Conservation (phyloP, 352 stramenopile genomes). For the Globisporangium lucens region DNA sequence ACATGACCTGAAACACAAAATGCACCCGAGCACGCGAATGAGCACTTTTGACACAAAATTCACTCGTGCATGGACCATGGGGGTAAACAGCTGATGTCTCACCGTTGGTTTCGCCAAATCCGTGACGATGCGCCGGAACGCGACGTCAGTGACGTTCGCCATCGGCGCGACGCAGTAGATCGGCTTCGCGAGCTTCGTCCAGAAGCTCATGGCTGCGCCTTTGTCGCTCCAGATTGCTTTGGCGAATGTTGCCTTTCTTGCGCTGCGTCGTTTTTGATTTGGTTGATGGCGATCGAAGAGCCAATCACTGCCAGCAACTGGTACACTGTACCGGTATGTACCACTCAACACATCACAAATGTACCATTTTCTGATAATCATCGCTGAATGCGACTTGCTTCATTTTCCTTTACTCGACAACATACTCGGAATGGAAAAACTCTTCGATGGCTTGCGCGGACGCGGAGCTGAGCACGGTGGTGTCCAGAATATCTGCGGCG, state of each 20-base stretch:
- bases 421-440: constrained; percentile 71
- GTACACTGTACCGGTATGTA: constrained; percentile 4
- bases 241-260: constrained; percentile 1
- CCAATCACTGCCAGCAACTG: not conserved
- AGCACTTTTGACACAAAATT: constrained; percentile 5
- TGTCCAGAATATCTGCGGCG: constrained; percentile 51
- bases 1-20: constrained; percentile 43
- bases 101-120: constrained; percentile 74
- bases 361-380: constrained; percentile 5
- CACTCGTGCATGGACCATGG: not conserved
- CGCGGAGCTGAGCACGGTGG: constrained; percentile 56
- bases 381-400: not conserved
- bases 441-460: constrained; percentile 62
- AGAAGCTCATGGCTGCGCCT: constrained; percentile 44
- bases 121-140: constrained; percentile 67
- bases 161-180: constrained; percentile 84
- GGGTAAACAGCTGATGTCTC: not conserved
- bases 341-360: not conserved
- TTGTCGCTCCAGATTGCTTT: too few species aligned
- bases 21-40: not conserved
- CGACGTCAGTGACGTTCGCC: constrained; percentile 80
- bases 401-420: constrained; percentile 33
- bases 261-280: not conserved
- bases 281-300: not conserved
- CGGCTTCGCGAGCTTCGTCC: constrained; percentile 51